These are phyloP conservation scores for Mycocentrospora acerina DNA, from an alignment of 2,329 filamentous ascomycete species.

Conservation along the genomic window DNA sequence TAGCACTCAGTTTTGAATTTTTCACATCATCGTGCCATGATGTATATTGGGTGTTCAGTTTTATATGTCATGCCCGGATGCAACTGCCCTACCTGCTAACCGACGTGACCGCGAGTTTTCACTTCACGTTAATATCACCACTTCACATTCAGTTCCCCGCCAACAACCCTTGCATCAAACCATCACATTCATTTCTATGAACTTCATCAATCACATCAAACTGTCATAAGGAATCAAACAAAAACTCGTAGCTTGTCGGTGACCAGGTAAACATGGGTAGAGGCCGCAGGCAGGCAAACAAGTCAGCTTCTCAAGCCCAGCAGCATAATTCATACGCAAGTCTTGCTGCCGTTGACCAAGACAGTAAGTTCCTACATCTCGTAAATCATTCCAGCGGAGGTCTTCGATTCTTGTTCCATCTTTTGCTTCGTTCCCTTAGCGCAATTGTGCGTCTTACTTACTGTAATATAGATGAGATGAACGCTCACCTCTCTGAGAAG, in stretches of 20 bases:
- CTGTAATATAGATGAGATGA: constrained; percentile 14
- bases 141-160: no score
- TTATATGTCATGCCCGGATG: no score
- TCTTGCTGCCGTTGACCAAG: background rate
- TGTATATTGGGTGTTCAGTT: no score
- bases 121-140: no score
- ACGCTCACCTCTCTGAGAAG: constrained; percentile 18
- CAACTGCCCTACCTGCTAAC: no score
- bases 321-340: constrained; percentile 11
- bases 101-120: no score
- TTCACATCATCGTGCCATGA: no score
- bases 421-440: no score
- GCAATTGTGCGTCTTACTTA: constrained; percentile 7
- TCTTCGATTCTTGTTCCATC: no score
- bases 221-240: background rate
- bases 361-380: constrained; percentile 11
- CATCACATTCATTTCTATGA: background rate
- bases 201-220: no score
- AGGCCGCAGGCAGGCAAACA: constrained; percentile 4
- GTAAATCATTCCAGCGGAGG: no score
- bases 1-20: no score
- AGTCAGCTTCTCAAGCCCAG: constrained; percentile 1
- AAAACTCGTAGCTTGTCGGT: background rate
- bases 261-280: constrained; percentile 12
- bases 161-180: background rate